Evolutionary conservation across 805 yeast genomes (phyloP).

Genomic region (Tetrapisispora arboricola): DNA sequence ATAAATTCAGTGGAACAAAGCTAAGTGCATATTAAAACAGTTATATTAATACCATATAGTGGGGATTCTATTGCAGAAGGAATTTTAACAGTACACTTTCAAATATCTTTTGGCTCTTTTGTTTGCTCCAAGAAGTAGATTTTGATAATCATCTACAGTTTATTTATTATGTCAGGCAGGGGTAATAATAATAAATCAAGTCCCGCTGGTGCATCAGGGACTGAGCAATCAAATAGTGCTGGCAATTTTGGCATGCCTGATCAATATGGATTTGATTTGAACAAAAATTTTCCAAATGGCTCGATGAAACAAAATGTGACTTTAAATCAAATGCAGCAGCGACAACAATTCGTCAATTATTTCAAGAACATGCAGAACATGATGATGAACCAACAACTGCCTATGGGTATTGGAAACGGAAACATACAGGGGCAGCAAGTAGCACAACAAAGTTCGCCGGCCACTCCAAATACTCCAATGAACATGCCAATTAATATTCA

Average conservation of each 20-base stretch:
- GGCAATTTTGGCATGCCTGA: not conserved
- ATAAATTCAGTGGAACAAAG: too few species aligned
- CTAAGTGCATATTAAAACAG: too few species aligned
- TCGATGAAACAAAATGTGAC: not conserved
- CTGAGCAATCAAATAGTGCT: not conserved
- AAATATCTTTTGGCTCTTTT: too few species aligned
- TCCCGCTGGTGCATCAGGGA: not conserved
- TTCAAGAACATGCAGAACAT: slow-evolving; percentile 3
- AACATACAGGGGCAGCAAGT: not conserved
- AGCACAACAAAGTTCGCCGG: not conserved
- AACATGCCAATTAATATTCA: not conserved
- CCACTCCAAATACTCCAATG: not conserved
- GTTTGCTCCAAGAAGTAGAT: too few species aligned
- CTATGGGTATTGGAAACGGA: not conserved
- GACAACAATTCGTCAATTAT: slow-evolving; percentile 2
- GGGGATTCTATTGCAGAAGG: too few species aligned
- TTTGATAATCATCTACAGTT: too few species aligned
- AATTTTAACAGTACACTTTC: too few species aligned
- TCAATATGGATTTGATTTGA: not conserved
- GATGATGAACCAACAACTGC: slow-evolving; percentile 4
- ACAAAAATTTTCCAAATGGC: not conserved
- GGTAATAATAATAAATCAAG: not conserved
- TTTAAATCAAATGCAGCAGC: slow-evolving; percentile 2
- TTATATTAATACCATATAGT: too few species aligned
- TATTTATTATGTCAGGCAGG: not conserved